Conservation (phyloP, 139 green algal species). For the Chlorella sorokiniana region DNA sequence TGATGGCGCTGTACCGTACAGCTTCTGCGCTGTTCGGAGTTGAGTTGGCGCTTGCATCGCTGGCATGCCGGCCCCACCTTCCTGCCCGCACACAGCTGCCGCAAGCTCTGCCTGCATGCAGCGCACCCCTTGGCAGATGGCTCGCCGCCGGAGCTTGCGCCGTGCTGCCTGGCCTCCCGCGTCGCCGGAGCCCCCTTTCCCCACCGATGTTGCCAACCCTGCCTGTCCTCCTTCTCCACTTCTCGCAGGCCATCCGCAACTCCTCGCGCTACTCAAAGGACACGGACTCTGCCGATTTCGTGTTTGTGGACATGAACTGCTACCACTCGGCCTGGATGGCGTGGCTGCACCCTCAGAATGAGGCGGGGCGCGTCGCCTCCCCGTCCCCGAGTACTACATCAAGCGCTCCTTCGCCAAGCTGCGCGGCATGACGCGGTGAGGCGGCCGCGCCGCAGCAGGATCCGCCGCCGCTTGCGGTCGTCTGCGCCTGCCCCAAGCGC, state of each 20-base stretch:
- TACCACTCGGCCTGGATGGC: slow-evolving; percentile 49
- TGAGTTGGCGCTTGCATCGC: too few species aligned
- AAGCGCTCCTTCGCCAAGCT: slow-evolving; percentile 18
- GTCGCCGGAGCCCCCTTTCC: neutral
- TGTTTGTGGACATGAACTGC: slow-evolving; percentile 53
- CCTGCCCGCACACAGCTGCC: too few species aligned
- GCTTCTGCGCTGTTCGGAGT: too few species aligned
- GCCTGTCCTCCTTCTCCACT: neutral
- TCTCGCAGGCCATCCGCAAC: slow-evolving; percentile 29
- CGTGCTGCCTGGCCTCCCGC: neutral
- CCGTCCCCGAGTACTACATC: slow-evolving; percentile 37
- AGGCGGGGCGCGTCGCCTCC: slow-evolving; percentile 8
- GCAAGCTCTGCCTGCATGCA: too few species aligned
- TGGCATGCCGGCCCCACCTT: too few species aligned
- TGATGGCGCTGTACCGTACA: too few species aligned
- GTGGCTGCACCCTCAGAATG: slow-evolving; percentile 40
- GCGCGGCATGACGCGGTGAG: slow-evolving; percentile 36
- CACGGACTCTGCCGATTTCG: slow-evolving; percentile 34
- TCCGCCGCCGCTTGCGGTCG: neutral
- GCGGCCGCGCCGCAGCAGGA: neutral
- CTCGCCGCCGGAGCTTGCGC: too few species aligned
- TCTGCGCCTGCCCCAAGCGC: neutral
- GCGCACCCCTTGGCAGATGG: too few species aligned
- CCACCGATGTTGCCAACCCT: neutral
- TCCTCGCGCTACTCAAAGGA: neutral